phyloP scores from a whole-genome alignment of 495 filamentous ascomycete genomes.

The Penicillium daleae region DNA sequence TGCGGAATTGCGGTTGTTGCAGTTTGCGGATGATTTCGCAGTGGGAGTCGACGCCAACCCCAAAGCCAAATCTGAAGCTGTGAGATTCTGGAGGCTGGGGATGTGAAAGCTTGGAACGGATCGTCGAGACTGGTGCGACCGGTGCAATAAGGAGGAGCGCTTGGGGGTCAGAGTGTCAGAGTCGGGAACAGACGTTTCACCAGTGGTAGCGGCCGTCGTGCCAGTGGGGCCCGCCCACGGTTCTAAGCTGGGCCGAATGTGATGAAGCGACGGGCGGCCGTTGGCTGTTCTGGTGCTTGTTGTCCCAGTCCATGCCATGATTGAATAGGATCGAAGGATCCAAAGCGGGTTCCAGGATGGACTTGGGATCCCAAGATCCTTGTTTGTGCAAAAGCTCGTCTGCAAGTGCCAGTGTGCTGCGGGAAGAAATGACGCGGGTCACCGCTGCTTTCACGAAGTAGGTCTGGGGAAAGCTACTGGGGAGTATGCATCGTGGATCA shows the following conservation, averaged over 20 bases:
- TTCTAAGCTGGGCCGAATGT: background rate
- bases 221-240: constrained; percentile 22
- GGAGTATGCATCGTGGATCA: constrained; percentile 16
- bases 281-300: background rate
- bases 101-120: constrained; percentile 32
- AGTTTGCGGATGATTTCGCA: background rate
- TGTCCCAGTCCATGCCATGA: background rate
- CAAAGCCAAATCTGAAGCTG: constrained; percentile 2
- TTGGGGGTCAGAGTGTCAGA: constrained; percentile 18
- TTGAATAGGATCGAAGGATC: background rate
- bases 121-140: constrained; percentile 22
- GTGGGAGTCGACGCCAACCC: background rate
- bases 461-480: constrained; percentile 15
- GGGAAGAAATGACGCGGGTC: constrained; percentile 3
- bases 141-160: constrained; percentile 28
- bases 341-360: background rate
- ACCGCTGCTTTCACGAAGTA: constrained; percentile 9
- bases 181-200: constrained; percentile 28
- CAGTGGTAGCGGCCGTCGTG: constrained; percentile 5
- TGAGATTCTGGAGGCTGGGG: constrained; percentile 28
- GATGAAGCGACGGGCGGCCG: constrained; percentile 7
- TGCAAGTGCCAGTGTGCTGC: background rate
- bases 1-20: constrained; percentile 8
- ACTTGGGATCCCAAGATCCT: background rate
- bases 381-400: background rate